phyloP scores from a whole-genome alignment of 306 rosid species.

The Quercus glauca region DNA sequence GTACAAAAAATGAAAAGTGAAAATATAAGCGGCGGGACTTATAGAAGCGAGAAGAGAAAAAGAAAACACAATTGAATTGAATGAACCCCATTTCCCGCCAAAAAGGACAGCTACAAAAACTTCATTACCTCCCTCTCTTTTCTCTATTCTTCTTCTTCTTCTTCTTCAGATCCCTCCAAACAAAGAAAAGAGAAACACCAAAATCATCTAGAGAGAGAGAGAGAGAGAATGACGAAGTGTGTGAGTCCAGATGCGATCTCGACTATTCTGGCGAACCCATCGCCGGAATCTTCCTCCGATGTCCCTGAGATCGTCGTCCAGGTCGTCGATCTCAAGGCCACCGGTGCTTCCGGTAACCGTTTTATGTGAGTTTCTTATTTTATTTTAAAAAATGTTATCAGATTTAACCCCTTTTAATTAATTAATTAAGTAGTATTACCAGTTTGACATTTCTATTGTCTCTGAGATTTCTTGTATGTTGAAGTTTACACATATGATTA shows the following conservation, averaged over 20 bases:
- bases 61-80: neutral
- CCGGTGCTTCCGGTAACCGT: slow-evolving; percentile 48
- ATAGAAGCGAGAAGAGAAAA: neutral
- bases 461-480: too few relatives aligned
- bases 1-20: too few relatives aligned
- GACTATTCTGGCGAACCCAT: slow-evolving; percentile 47
- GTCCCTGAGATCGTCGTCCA: slow-evolving; percentile 67
- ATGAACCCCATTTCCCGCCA: slow-evolving; percentile 38
- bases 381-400: neutral
- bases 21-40: slow-evolving; percentile 9
- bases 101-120: slow-evolving; percentile 18
- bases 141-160: too few relatives aligned
- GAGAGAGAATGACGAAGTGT: slow-evolving; percentile 45
- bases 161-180: neutral
- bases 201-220: too few relatives aligned
- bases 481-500: fast-evolving
- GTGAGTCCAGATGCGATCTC: slow-evolving; percentile 57
- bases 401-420: too few relatives aligned
- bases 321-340: slow-evolving; percentile 61
- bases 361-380: slow-evolving; percentile 38
- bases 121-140: neutral
- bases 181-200: neutral
- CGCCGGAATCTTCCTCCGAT: slow-evolving; percentile 55
- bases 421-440: too few relatives aligned
- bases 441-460: too few relatives aligned